Base-by-base conservation (phyloP, 371 early-diverging fungal genomes). In the Actinomucor elegans region DNA sequence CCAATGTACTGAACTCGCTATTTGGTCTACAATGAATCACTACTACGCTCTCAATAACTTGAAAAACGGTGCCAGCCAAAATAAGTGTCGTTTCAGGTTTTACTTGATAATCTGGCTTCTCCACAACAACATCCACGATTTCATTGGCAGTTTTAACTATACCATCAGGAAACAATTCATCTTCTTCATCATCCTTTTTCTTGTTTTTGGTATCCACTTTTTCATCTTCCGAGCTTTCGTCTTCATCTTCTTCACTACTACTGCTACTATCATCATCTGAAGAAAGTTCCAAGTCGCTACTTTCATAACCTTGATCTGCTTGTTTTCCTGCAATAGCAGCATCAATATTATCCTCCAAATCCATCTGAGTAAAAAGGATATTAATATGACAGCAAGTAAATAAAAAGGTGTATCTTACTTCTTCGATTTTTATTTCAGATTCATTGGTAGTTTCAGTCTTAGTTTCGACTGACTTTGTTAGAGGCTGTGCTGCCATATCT, bases 41-140 rank as follows among this genome's bases (percentile, higher is more conserved):
- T 7, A 96, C 75, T n/a, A 84, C 80, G 43, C 80, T 83, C 4
- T 86, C 89, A 26, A 97, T 92, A 2, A 90, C 61, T 11, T 83
- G 69, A 47, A 81, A 74, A 31, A 97, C 64, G 1, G 52, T 23
- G 18, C 98, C 98, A 20, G 94, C 73, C 2, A 61, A 52, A 20
- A 63, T 50, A 5, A 93, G 52, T 17, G 71, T 57, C 6, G 82
- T 71, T 11, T 81, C 64, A 2, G 75, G 67, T 3, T 85, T 85
- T 9, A 95, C 67, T 23, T 64, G 59, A 36, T 89, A 71, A 6
- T 80, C 57, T 2, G 90, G 90, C 38, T 82, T 80, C 5, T 83
- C 57, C 2, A 85, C 67, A 10, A 69, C 67, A 15, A 81, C 42
- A n/a, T 84, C 62, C 0, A 65, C 44, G 37, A 87, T 67, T 59